Evolutionary conservation across 805 yeast genomes (phyloP), one percentile per base, ranked within the genome.

Genomic region (Metschnikowia colocasiae): DNA sequence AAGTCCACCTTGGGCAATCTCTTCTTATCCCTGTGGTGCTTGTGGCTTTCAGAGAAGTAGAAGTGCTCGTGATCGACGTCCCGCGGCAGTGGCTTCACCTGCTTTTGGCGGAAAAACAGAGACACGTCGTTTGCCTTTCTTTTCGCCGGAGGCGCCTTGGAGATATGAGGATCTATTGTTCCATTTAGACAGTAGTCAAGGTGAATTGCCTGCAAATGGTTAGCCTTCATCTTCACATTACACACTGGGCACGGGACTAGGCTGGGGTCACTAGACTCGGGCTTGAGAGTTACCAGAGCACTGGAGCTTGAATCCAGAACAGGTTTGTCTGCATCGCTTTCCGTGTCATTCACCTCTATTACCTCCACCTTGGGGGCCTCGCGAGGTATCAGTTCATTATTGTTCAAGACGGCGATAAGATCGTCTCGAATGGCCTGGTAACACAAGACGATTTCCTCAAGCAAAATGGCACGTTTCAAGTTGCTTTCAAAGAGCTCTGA

Each of bases 201-300:
- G 59, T 86, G 94, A 0, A 69, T 59, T 3, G 76, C 59, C 59
- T 86, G 87, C 7, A 86, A 65, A 29, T 73, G 75, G 19, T 66
- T 73, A 0, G 81, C 69, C 1, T 84, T 74, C 80, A 82, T 79
- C 23, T 62, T 62, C 34, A 75, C 67, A 7, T 65, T 60, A 60
- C 95, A 87, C 2, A 87, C 72, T 0, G 95, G 95, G 59, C 95
- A 87, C 42, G 68, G 75, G 0, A 78, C 87, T 47, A 69, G 52
- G 20, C 50, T 50, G 10, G 51, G 39, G 20, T 20, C 36, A n/a
- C 18, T 20, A 13, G 34, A 39, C 19, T 27, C 42, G n/a, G 46
- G 22, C 29, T 34, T 25, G 10, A 43, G 23, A 29, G 38, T 32
- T 12, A 29, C 43, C 32, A 25, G 47, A 10, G 20, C 29, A 36